Conservation (phyloP, 140 eudicot species). For the Senecio squalidus region DNA sequence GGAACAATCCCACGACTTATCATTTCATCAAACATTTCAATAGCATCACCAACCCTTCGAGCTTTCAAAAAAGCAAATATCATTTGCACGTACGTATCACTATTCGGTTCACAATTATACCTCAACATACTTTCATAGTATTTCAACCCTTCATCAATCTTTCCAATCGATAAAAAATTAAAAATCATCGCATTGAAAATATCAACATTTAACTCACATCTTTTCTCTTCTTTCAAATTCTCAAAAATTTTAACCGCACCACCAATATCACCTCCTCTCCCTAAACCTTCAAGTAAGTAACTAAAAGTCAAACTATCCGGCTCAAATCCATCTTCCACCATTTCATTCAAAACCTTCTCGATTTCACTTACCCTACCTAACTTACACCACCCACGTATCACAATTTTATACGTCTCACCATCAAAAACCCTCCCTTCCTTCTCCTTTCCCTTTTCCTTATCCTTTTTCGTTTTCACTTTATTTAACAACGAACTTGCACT, state of each 20-base stretch:
- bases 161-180: constrained; percentile 41
- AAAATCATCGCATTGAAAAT: constrained; percentile 70
- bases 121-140: constrained; percentile 55
- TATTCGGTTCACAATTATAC: constrained; percentile 40
- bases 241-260: constrained; percentile 62
- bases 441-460: no score
- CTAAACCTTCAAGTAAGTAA: constrained; percentile 66
- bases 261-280: constrained; percentile 64
- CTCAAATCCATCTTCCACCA: constrained; percentile 74
- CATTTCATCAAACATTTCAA: constrained; percentile 82
- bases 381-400: constrained; percentile 70
- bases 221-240: constrained; percentile 35
- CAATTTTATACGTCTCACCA: constrained; percentile 34
- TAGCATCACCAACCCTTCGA: constrained; percentile 75
- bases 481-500: constrained; percentile 41
- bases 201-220: constrained; percentile 30
- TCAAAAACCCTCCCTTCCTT: no score
- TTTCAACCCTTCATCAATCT: constrained; percentile 59
- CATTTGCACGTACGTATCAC: constrained; percentile 47
- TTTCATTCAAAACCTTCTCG: constrained; percentile 51
- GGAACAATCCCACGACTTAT: constrained; percentile 46
- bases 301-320: constrained; percentile 64
- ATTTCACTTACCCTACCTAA: constrained; percentile 60
- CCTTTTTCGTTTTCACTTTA: constrained; percentile 48
- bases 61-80: constrained; percentile 52